Percentiles rank a stretch among this genome's conserved stretches.
Conservation (phyloP, 495 filamentous ascomycete species). For the Sphaerosporella brunnea region DNA sequence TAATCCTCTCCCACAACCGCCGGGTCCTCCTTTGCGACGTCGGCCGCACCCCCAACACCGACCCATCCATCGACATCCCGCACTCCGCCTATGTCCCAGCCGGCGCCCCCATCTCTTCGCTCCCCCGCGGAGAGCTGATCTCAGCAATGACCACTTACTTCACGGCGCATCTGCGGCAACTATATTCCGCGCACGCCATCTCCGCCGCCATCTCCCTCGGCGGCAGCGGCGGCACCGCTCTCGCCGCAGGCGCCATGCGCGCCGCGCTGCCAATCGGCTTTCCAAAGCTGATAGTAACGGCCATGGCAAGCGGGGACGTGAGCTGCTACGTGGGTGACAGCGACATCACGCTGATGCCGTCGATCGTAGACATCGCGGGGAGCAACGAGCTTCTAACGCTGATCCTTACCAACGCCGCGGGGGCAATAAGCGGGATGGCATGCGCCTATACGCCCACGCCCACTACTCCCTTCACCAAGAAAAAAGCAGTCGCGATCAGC, state of each 20-base stretch:
- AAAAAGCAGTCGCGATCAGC: constrained; percentile 39
- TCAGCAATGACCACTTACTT: not conserved
- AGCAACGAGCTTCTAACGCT: constrained; percentile 38
- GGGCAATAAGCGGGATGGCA: constrained; percentile 40
- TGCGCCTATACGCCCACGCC: not conserved
- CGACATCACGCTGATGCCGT: constrained; percentile 53
- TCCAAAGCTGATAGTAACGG: constrained; percentile 53
- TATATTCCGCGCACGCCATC: constrained; percentile 28
- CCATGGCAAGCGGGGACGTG: constrained; percentile 45
- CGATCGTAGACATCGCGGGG: constrained; percentile 52
- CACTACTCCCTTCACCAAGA: constrained; percentile 7
- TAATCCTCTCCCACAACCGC: constrained; percentile 27
- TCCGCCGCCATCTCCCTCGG: constrained; percentile 41
- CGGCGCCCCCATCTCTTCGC: constrained; percentile 8
- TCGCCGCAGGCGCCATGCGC: constrained; percentile 41
- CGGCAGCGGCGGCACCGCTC: constrained; percentile 40
- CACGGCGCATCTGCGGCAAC: not conserved
- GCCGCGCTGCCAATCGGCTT: constrained; percentile 41
- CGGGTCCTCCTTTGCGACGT: constrained; percentile 39
- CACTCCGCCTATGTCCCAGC: constrained; percentile 28
- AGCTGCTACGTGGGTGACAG: constrained; percentile 41
- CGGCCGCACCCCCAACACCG: constrained; percentile 30
- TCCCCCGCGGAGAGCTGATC: not conserved
- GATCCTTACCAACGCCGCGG: constrained; percentile 44
- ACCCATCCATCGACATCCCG: constrained; percentile 33